These are phyloP conservation scores for Pseudotulostoma volvatum DNA, from an alignment of 495 filamentous ascomycete species.

Conservation along the genomic window DNA sequence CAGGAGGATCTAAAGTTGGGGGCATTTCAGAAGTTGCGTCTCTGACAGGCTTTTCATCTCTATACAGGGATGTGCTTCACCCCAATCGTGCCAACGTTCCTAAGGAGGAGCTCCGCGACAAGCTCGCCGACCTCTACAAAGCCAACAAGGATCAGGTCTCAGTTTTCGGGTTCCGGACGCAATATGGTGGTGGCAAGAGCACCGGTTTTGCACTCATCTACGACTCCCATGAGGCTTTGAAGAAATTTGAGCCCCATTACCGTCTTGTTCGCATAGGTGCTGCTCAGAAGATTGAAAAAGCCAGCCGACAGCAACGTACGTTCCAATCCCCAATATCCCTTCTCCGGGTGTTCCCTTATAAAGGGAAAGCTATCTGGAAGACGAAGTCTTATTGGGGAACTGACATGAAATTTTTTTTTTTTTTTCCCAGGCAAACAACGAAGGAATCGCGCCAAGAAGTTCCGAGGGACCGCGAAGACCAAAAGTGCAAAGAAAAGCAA, in stretches of 20 bases:
- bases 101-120: constrained; percentile 93
- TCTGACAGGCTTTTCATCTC: constrained; percentile 6
- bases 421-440: constrained; percentile 83
- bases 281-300: constrained; percentile 84
- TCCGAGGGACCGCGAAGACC: constrained; percentile 79
- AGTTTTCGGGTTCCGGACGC: constrained; percentile 95
- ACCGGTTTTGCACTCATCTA: constrained; percentile 98
- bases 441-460: constrained; percentile 98
- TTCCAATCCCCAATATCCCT: constrained; percentile 23
- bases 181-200: constrained; percentile 98
- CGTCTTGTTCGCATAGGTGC: constrained; percentile 82
- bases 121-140: constrained; percentile 95
- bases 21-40: not conserved
- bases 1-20: too few relatives aligned
- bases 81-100: constrained; percentile 94
- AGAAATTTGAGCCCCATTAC: constrained; percentile 99
- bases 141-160: constrained; percentile 87
- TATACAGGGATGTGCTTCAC: constrained; percentile 88
- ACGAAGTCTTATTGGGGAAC: not conserved
- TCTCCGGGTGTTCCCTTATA: not conserved
- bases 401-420: not conserved
- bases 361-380: not conserved
- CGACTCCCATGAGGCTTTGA: constrained; percentile 90
- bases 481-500: constrained; percentile 72
- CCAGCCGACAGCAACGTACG: constrained; percentile 97